Evolutionary conservation across 345 rosid genomes (phyloP), one percentile per base, ranked within the genome.

Genomic region (Sonneratia alba): DNA sequence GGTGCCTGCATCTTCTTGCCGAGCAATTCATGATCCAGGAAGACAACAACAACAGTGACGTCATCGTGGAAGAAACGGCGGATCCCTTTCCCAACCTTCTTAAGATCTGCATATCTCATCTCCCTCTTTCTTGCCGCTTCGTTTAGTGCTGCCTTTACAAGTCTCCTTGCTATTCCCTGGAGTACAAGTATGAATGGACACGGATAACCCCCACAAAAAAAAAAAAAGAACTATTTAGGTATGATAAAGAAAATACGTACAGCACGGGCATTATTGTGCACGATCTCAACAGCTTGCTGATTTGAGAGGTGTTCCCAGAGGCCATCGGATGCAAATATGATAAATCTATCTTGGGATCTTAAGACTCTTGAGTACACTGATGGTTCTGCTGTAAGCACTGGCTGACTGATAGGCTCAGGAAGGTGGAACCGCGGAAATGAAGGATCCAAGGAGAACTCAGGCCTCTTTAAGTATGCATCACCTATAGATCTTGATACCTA

Each of bases 401-500:
- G 96, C 67, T 89, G 87, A 9, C 85, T 81, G 55, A 92, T 78
- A 40, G 87, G 81, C 71, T 92, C 97, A 12, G 97, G 63, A 45
- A 95, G 83, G 82, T 90, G 96, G 43, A 90, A 92, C 68, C 92
- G 79, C 1, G 97, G 97, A 85, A 88, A 90, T 37, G 93, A 87
- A 69, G 96, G 88, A 76, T 86, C 90, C 1, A 92, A 81, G n/a
- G 96, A 87, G 79, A 90, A 92, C 85, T 90, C 97, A 6, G 93
- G 92, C 43, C 81, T 79, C 81, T 95, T 95, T 42, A 95, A 82
- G 84, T 90, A 89, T 24, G 97, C 97, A 78, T 95, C 99, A 42
- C 99, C 99, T 13, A 92, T 92, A 15, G 99, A 86, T 83, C 97
- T 89, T 24, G 97, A 90, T 22, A 95, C 97, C 99, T 95, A 76